phyloP scores from a whole-genome alignment of 1,284 basidiomycete species.

The Moesziomyces sp. region DNA sequence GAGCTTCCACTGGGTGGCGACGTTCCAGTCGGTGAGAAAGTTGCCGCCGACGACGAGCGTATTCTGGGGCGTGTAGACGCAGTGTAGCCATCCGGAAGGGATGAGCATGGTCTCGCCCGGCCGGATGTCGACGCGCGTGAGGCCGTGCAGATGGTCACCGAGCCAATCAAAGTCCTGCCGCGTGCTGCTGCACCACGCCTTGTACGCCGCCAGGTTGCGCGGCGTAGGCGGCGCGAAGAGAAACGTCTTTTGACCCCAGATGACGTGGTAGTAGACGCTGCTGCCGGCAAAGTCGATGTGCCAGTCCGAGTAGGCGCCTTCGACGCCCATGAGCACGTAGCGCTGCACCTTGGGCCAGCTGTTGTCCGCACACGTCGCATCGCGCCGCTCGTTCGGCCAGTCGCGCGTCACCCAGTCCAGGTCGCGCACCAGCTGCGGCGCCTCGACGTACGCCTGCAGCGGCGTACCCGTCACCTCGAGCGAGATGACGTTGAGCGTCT shows the following conservation, averaged over 20 bases:
- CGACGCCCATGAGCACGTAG: constrained; percentile 92
- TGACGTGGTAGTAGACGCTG: constrained; percentile 43
- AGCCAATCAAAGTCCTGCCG: constrained; percentile 88
- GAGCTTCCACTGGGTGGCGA: constrained; percentile 75
- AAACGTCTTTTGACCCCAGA: constrained; percentile 76
- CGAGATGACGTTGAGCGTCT: constrained; percentile 89
- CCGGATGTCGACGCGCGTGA: constrained; percentile 82
- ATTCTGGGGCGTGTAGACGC: constrained; percentile 90
- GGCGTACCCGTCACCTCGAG: constrained; percentile 83
- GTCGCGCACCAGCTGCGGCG: constrained; percentile 78
- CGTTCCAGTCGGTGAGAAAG: constrained; percentile 69
- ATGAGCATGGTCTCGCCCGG: constrained; percentile 87
- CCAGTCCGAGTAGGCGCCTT: constrained; percentile 80
- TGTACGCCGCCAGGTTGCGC: constrained; percentile 87
- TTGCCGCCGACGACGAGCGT: constrained; percentile 97
- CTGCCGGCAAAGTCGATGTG: constrained; percentile 60
- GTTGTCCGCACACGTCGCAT: constrained; percentile 35
- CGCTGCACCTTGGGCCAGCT: constrained; percentile 91
- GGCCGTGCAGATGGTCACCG: constrained; percentile 87
- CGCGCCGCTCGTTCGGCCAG: constrained; percentile 75
- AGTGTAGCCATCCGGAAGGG: constrained; percentile 87
- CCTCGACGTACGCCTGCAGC: constrained; percentile 79
- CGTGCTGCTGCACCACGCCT: constrained; percentile 78
- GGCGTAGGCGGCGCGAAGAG: constrained; percentile 90
- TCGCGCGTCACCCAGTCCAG: constrained; percentile 96